phyloP scores from a whole-genome alignment of 2,329 filamentous ascomycete genomes.

The Beauveria sp. region DNA sequence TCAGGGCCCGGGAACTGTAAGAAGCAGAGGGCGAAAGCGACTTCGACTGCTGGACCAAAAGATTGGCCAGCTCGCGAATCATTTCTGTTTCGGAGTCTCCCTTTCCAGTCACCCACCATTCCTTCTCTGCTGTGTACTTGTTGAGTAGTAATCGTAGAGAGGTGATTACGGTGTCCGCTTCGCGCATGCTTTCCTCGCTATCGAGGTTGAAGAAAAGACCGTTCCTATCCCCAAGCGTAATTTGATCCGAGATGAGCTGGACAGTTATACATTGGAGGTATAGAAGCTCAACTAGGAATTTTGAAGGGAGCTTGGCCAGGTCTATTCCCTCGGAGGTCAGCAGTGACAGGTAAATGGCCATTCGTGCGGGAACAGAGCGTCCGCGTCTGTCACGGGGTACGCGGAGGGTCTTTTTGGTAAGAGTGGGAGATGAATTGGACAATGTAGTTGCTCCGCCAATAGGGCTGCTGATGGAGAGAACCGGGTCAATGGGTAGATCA shows the following conservation, averaged over 20 bases:
- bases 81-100: conserved; percentile 28
- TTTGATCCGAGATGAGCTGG: conserved; percentile 47
- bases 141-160: conserved; percentile 32
- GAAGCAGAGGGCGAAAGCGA: conserved; percentile 36
- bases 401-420: conserved; percentile 17
- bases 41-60: conserved; percentile 35
- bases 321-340: conserved; percentile 41
- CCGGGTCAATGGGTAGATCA: conserved; percentile 44
- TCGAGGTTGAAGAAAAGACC: conserved; percentile 39
- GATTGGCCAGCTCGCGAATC: conserved; percentile 34
- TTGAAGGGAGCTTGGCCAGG: conserved; percentile 30
- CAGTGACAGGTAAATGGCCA: conserved; percentile 61
- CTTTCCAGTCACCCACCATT: conserved; percentile 30
- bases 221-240: conserved; percentile 35
- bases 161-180: conserved; percentile 37
- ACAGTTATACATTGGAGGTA: conserved; percentile 43
- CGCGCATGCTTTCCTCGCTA: conserved; percentile 25
- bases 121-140: conserved; percentile 24
- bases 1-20: conserved; percentile 47
- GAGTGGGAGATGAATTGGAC: conserved; percentile 28
- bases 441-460: conserved; percentile 66
- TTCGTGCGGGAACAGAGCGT: conserved; percentile 64
- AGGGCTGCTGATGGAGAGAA: conserved; percentile 65
- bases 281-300: conserved; percentile 41
- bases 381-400: conserved; percentile 57